These are phyloP conservation scores for Kodamaea leandrae DNA, from an alignment of 805 yeast genomes.

Conservation along the genomic window DNA sequence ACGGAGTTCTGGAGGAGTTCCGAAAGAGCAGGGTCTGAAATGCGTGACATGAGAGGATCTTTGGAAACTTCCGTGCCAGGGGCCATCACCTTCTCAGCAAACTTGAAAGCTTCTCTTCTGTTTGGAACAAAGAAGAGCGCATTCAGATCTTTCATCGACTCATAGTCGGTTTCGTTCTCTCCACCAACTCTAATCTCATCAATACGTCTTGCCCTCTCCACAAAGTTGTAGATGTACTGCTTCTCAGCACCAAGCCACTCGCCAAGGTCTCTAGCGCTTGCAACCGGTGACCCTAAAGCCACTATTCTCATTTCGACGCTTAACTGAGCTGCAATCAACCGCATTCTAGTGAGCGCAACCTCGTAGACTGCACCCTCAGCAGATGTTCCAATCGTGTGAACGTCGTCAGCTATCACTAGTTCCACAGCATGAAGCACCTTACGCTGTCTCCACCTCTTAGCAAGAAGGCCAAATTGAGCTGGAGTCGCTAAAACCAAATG, in stretches of 20 bases:
- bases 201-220: slow-evolving; percentile 55
- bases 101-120: background rate
- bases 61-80: background rate
- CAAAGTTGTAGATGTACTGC: slow-evolving; percentile 63
- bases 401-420: slow-evolving; percentile 68
- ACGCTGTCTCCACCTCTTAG: slow-evolving; percentile 82
- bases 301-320: slow-evolving; percentile 57
- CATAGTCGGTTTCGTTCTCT: slow-evolving; percentile 2
- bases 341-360: slow-evolving; percentile 63
- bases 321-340: slow-evolving; percentile 66
- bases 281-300: slow-evolving; percentile 66
- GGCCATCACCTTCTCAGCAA: background rate
- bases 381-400: slow-evolving; percentile 63
- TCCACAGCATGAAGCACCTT: slow-evolving; percentile 66
- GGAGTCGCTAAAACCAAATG: slow-evolving; percentile 81
- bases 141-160: background rate
- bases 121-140: slow-evolving; percentile 1
- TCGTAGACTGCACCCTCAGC: slow-evolving; percentile 62
- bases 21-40: slow-evolving; percentile 42
- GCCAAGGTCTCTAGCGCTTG: slow-evolving; percentile 74
- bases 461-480: slow-evolving; percentile 64
- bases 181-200: slow-evolving; percentile 27
- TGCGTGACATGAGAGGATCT: background rate
- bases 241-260: slow-evolving; percentile 82
- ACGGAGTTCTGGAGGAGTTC: slow-evolving; percentile 55